phyloP scores from a whole-genome alignment of 2,329 filamentous ascomycete genomes.

The Aspergillus uvarum region DNA sequence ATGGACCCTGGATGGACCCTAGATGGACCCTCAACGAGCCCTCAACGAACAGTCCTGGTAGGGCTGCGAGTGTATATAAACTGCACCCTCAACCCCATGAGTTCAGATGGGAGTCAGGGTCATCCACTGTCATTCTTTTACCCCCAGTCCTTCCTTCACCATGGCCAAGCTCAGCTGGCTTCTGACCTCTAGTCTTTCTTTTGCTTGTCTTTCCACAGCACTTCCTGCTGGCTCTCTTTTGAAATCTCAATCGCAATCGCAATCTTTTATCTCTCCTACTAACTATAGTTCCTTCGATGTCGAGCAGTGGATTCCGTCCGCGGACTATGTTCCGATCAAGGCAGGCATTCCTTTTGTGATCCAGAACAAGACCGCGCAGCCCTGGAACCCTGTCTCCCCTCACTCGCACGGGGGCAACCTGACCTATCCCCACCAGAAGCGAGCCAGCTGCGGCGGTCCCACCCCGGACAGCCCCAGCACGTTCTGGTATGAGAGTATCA shows the following conservation, averaged over 20 bases:
- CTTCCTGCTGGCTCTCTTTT: neutral
- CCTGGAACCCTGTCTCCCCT: constrained; percentile 17
- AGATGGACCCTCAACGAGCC: too few species aligned
- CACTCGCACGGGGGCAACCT: constrained; percentile 11
- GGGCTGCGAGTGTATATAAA: too few species aligned
- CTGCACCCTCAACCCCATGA: too few species aligned
- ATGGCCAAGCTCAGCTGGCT: too few species aligned
- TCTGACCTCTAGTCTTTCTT: neutral
- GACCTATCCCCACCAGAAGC: too few species aligned
- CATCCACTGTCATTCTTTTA: too few species aligned
- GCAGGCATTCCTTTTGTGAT: constrained; percentile 21
- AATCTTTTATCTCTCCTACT: neutral
- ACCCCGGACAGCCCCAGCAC: constrained; percentile 11
- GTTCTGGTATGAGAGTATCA: constrained; percentile 32
- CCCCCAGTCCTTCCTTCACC: too few species aligned
- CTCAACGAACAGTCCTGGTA: too few species aligned
- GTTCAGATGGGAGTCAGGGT: too few species aligned
- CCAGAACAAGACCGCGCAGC: constrained; percentile 18
- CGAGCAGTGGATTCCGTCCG: too few species aligned
- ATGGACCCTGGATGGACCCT: too few species aligned
- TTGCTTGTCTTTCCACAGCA: neutral
- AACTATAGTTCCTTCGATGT: neutral
- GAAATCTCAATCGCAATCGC: neutral
- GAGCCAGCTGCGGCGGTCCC: neutral
- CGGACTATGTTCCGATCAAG: too few species aligned